A percentile compares a stretch with the other conserved stretches of the same genome.
These are phyloP conservation scores for Madurella fahalii DNA, from an alignment of 2,329 filamentous ascomycete genomes.

Conservation along the genomic window DNA sequence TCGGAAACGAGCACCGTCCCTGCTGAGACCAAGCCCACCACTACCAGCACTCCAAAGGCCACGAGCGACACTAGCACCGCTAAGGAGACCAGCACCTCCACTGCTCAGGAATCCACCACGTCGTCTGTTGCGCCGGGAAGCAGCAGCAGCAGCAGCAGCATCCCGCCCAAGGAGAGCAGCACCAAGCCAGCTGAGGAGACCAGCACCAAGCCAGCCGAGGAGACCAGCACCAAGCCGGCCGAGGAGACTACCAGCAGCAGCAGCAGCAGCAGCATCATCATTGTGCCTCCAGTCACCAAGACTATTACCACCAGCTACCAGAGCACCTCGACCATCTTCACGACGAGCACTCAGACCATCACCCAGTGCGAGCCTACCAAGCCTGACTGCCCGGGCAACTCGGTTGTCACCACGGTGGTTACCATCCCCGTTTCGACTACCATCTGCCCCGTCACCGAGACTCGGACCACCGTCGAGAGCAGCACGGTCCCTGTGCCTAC, in stretches of 20 bases:
- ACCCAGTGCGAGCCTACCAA: constrained; percentile 50
- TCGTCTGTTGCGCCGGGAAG: neutral
- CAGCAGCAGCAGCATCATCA: constrained; percentile 42
- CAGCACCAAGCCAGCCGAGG: constrained; percentile 6
- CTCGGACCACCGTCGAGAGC: constrained; percentile 35
- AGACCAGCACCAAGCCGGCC: constrained; percentile 3
- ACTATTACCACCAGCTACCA: constrained; percentile 38
- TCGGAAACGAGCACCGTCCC: constrained; percentile 20
- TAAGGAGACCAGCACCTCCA: constrained; percentile 8
- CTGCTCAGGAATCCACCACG: neutral
- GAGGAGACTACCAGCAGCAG: constrained; percentile 29
- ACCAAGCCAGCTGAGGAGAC: constrained; percentile 17
- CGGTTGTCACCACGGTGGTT: constrained; percentile 43
- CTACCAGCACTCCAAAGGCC: constrained; percentile 5
- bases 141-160: neutral
- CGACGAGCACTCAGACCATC: constrained; percentile 37
- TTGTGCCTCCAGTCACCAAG: constrained; percentile 41
- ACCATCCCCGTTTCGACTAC: constrained; percentile 57
- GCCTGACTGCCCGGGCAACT: constrained; percentile 31
- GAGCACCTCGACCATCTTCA: constrained; percentile 28
- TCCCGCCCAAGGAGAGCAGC: neutral
- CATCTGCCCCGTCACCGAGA: constrained; percentile 58
- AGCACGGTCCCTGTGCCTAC: constrained; percentile 17
- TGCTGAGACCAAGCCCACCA: constrained; percentile 27
- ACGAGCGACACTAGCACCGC: constrained; percentile 13